These are phyloP conservation scores for Iberis pinnata DNA, from an alignment of 345 rosid species.

Conservation along the genomic window DNA sequence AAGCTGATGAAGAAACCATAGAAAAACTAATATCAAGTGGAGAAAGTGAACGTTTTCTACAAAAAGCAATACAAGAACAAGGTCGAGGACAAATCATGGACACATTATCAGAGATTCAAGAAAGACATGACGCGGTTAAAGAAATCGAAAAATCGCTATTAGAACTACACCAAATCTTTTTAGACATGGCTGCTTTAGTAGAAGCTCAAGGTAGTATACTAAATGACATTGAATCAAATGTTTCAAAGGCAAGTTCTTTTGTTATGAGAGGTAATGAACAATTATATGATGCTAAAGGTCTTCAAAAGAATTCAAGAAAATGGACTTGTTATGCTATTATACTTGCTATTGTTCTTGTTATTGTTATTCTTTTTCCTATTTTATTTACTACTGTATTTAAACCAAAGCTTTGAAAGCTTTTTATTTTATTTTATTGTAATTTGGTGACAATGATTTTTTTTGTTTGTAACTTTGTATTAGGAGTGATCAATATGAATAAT, in stretches of 20 bases:
- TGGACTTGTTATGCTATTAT: slow-evolving; percentile 55
- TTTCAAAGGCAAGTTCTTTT: slow-evolving; percentile 34
- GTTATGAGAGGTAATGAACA: slow-evolving; percentile 43
- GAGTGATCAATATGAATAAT: too few relatives aligned
- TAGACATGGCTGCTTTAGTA: slow-evolving; percentile 82
- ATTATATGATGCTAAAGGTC: slow-evolving; percentile 44
- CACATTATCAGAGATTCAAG: slow-evolving; percentile 21
- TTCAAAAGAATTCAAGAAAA: slow-evolving; percentile 54
- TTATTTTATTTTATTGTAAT: too few relatives aligned
- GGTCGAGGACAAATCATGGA: slow-evolving; percentile 74
- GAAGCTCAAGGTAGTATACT: slow-evolving; percentile 77
- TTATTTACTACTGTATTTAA: slow-evolving; percentile 15
- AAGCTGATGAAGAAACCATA: slow-evolving; percentile 56
- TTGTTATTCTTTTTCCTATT: slow-evolving; percentile 31
- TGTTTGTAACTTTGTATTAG: too few relatives aligned
- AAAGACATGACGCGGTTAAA: slow-evolving; percentile 27
- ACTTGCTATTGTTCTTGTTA: slow-evolving; percentile 30
- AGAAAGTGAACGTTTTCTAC: slow-evolving; percentile 70
- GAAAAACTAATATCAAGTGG: slow-evolving; percentile 76
- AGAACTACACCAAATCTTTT: slow-evolving; percentile 75
- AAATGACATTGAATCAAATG: slow-evolving; percentile 25
- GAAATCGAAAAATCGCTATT: slow-evolving; percentile 66
- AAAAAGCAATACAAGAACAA: slow-evolving; percentile 77
- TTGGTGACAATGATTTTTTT: too few relatives aligned
- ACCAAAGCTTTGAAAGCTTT: too few relatives aligned